Conservation (phyloP, 2,329 filamentous ascomycete genomes). For the Xylariaceae sp. region DNA sequence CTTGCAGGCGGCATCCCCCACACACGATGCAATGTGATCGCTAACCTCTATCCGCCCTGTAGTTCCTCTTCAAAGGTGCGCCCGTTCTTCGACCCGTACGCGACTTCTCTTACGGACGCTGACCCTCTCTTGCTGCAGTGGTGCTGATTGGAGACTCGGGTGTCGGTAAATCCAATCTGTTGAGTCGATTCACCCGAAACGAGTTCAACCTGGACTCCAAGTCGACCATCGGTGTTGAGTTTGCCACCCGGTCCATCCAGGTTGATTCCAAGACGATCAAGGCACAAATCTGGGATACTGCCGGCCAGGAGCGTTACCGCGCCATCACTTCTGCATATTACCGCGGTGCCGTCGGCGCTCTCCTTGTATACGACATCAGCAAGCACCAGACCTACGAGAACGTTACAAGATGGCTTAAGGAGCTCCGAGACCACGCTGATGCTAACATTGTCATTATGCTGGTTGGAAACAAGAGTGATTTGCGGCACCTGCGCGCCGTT, state of each 20-base stretch:
- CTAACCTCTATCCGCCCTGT: conserved; percentile 34
- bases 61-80: conserved; percentile 99
- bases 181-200: conserved; percentile 99
- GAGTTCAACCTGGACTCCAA: conserved; percentile 99
- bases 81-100: conserved; percentile 15
- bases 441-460: conserved; percentile 99
- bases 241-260: conserved; percentile 96
- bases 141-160: conserved; percentile 99
- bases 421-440: conserved; percentile 95
- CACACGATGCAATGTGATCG: conserved; percentile 20
- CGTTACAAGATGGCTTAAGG: conserved; percentile 97
- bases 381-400: conserved; percentile 99
- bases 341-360: conserved; percentile 90
- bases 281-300: conserved; percentile 99
- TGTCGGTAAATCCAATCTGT: conserved; percentile 98
- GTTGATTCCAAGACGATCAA: conserved; percentile 99
- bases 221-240: conserved; percentile 99
- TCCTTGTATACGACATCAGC: conserved; percentile 99
- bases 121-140: conserved; percentile 51
- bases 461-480: conserved; percentile 99
- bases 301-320: conserved; percentile 96
- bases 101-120: conserved; percentile 27
- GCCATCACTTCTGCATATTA: conserved; percentile 99
- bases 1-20: conserved; percentile 26
- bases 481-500: conserved; percentile 94